These are phyloP conservation scores for Coemansia sp. DNA, from an alignment of 192 early-diverging fungal species.

Conservation along the genomic window DNA sequence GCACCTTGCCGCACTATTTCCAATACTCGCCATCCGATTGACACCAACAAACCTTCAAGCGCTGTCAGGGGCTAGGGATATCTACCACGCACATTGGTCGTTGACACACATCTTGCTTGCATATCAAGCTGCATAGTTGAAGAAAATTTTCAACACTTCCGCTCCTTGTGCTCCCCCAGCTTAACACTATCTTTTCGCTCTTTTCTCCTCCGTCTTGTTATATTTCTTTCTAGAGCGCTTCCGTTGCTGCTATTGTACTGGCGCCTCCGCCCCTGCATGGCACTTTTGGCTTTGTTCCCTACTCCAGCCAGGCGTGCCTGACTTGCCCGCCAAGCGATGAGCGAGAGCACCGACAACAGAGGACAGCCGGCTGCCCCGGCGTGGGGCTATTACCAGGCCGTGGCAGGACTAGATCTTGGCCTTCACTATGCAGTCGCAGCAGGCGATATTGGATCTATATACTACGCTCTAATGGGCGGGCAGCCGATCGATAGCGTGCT, in stretches of 20 bases:
- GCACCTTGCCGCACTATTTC: neutral
- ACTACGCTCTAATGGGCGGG: slow-evolving; percentile 55
- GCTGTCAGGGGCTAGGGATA: neutral
- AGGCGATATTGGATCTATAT: slow-evolving; percentile 46
- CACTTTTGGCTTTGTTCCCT: slow-evolving; percentile 3
- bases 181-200: no score
- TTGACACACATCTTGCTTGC: neutral
- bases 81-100: neutral
- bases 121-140: neutral
- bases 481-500: slow-evolving; percentile 65
- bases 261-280: neutral
- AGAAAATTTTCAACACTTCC: neutral
- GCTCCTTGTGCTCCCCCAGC: neutral
- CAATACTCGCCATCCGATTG: neutral
- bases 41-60: neutral
- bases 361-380: neutral
- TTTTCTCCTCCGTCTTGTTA: neutral
- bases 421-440: slow-evolving; percentile 40
- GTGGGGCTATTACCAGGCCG: neutral
- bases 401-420: slow-evolving; percentile 22
- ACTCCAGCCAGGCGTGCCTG: neutral
- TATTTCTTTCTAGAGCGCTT: slow-evolving; percentile 4
- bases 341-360: slow-evolving; percentile 13
- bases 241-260: slow-evolving; percentile 3
- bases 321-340: slow-evolving; percentile 7